Conservation (phyloP, 2,329 filamentous ascomycete species). For the Colletotrichum cuscutae region DNA sequence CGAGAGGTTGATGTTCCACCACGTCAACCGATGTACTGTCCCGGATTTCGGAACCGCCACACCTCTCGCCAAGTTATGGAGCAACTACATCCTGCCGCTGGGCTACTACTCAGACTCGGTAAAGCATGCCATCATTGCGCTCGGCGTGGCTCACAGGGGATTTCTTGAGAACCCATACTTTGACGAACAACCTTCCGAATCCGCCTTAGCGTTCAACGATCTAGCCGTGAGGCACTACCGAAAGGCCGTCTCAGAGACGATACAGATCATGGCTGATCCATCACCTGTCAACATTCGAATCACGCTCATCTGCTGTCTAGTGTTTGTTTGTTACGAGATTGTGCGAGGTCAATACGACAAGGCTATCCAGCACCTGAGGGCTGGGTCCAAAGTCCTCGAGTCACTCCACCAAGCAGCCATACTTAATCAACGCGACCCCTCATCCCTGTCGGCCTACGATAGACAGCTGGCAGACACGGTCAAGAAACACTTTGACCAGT, state of each 20-base stretch:
- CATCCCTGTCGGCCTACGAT: background rate
- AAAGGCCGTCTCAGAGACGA: conserved; percentile 20
- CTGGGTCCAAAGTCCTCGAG: conserved; percentile 19
- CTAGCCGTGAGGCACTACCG: conserved; percentile 18
- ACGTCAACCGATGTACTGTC: conserved; percentile 25
- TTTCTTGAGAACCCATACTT: conserved; percentile 13
- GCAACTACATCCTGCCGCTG: conserved; percentile 26
- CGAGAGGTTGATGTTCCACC: conserved; percentile 28
- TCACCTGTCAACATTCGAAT: conserved; percentile 25
- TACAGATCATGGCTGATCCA: conserved; percentile 26
- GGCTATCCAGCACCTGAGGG: conserved; percentile 11
- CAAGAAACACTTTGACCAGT: conserved; percentile 7
- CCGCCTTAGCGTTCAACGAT: background rate
- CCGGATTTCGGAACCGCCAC: conserved; percentile 17
- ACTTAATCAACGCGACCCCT: background rate
- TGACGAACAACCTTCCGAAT: background rate
- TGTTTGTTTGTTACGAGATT: conserved; percentile 29
- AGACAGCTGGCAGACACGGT: conserved; percentile 16
- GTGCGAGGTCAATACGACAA: conserved; percentile 21
- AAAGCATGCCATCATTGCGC: conserved; percentile 26
- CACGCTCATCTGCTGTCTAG: conserved; percentile 21
- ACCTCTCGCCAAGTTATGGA: conserved; percentile 23
- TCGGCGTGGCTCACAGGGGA: conserved; percentile 16
- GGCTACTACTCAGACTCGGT: conserved; percentile 27
- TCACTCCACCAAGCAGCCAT: conserved; percentile 19